Conservation (phyloP, 306 rosid species). For the Trifolium fragiferum region DNA sequence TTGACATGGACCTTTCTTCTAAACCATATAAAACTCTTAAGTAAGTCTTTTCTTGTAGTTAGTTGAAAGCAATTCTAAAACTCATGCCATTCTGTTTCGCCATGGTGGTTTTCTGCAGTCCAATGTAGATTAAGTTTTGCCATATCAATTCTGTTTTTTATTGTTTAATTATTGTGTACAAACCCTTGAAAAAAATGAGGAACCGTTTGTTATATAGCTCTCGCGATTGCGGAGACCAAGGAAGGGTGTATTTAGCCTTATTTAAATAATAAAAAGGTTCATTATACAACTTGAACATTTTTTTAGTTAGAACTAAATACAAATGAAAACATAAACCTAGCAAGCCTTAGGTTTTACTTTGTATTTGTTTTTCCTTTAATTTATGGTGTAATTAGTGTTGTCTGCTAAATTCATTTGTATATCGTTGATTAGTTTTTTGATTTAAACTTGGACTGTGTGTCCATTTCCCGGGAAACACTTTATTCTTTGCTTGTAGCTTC, state of each 20-base stretch:
- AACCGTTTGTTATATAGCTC: background rate
- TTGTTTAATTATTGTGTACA: background rate
- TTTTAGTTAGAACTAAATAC: background rate
- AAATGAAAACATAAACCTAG: conserved; percentile 1
- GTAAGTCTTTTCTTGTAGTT: conserved; percentile 48
- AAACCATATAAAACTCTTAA: conserved; percentile 73
- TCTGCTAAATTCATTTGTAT: background rate
- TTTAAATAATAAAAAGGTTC: background rate
- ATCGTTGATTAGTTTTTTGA: background rate
- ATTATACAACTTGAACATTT: background rate
- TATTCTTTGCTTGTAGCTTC: background rate
- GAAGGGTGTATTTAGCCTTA: background rate
- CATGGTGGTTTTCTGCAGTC: conserved; percentile 25
- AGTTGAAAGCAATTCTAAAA: background rate
- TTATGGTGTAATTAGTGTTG: background rate
- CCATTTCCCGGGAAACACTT: conserved; percentile 2
- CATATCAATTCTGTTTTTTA: too few relatives aligned
- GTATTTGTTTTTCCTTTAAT: background rate
- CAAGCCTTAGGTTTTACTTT: background rate
- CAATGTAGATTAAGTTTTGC: background rate
- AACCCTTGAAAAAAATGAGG: background rate
- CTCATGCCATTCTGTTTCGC: conserved; percentile 9
- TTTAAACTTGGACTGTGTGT: background rate
- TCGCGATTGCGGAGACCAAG: background rate
- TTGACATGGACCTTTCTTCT: conserved; percentile 97